Conservation (phyloP, 1,139 yeast species). For the Hyphopichia pseudoburtonii region DNA sequence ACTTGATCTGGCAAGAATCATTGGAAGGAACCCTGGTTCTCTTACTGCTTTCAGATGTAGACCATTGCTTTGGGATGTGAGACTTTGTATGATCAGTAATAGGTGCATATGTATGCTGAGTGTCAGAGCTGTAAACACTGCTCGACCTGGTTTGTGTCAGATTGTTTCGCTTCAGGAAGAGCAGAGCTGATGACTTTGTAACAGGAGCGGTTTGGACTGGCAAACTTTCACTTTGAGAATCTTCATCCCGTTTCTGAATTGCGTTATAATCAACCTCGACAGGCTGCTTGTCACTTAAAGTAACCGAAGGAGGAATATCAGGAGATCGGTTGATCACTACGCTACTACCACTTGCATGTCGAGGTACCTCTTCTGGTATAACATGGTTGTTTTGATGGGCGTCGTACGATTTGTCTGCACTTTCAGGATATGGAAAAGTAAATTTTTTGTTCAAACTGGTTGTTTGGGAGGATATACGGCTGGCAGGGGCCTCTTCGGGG, state of each 20-base stretch:
- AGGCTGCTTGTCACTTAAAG: too few relatives aligned
- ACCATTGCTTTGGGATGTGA: conserved; percentile 4
- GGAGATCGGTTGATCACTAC: neutral
- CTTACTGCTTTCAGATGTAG: conserved; percentile 1
- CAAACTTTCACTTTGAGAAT: too few relatives aligned
- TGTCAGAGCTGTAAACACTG: conserved; percentile 1
- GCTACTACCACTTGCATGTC: neutral
- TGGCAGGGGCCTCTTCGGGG: too few relatives aligned
- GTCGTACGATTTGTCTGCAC: too few relatives aligned
- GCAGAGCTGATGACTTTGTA: neutral
- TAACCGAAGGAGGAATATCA: too few relatives aligned
- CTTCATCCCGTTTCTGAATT: too few relatives aligned
- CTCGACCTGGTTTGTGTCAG: conserved; percentile 1
- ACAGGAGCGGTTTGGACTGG: too few relatives aligned
- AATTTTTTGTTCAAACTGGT: neutral
- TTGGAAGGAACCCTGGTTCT: conserved; percentile 2
- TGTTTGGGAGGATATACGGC: neutral
- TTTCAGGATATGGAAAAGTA: conserved; percentile 3
- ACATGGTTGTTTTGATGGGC: neutral
- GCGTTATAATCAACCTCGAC: too few relatives aligned
- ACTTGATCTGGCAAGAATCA: conserved; percentile 1
- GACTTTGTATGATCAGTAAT: neutral
- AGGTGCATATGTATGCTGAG: neutral
- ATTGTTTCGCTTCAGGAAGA: too few relatives aligned
- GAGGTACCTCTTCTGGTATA: neutral